Base-by-base conservation (phyloP, 2,329 filamentous ascomycete species). In the Ophiosphaerella narmari region DNA sequence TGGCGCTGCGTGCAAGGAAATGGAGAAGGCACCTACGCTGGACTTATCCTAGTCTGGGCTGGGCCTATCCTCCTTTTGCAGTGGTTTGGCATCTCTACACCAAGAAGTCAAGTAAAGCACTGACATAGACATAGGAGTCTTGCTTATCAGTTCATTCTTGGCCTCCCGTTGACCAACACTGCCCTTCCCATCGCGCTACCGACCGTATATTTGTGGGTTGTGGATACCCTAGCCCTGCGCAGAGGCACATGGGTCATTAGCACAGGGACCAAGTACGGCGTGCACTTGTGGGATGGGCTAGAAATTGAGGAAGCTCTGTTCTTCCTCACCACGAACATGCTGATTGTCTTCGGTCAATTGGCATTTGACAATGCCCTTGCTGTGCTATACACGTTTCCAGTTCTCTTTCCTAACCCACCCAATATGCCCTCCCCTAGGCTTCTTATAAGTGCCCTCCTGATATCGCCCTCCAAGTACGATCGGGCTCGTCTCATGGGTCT, bases 261-360 rank as follows among this genome's bases (percentile, higher is more conserved):
- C 52, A 75, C 77, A 4, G 84, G 82, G 0, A 91, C 87, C 0
- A 90, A 90, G 62, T 78, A 88, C 9, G 84, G 81, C 0, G 63
- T 82, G 34, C 78, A 84, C 40, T 57, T 90, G 0, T 90, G 85
- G 80, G 80, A 82, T 2, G 80, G 80, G 6, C 71, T 91, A 26
- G 88, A 91, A 43, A 77, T 90, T 16, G 88, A 91, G 72, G 88
- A 91, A 67, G 87, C 87, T 0, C 59, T 87, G 7, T 91, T 91
- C 75, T 91, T 91, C 70, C 74, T 90, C 4, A 72, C 82, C 4
- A 90, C 87, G 2, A 91, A 91, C 65, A 76, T 75, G 0, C 72
- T 91, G 16, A 85, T 91, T 47, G 85, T 90, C 0, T 86, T 87
- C 64, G 88, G 88, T 1, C 74, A 88, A 21, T 75, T 85, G 1